Conservation (phyloP, 2,329 filamentous ascomycete species). For the Lachnellula hyalina region DNA sequence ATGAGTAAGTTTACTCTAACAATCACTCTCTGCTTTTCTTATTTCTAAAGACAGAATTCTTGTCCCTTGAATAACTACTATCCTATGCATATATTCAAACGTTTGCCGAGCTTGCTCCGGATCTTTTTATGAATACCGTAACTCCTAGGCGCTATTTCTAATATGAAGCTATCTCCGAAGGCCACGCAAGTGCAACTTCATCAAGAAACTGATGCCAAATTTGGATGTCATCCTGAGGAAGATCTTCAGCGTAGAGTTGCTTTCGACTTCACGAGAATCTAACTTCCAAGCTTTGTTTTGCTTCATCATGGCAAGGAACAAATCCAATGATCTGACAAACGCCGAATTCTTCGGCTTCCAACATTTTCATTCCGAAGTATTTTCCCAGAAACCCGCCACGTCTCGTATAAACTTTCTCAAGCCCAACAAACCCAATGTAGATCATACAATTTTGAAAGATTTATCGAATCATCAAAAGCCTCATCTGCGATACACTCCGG, state of each 20-base stretch:
- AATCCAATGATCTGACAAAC: background rate
- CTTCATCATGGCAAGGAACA: background rate
- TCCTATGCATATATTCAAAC: background rate
- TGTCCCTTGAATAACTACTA: background rate
- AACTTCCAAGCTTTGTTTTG: no score
- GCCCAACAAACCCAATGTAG: slow-evolving; percentile 1
- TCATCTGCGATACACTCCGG: slow-evolving; percentile 2
- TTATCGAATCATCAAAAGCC: slow-evolving; percentile 11
- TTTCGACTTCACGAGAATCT: background rate
- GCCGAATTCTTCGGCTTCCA: background rate
- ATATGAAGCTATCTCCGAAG: slow-evolving; percentile 6
- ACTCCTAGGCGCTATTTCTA: slow-evolving; percentile 4
- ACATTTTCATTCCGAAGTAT: background rate
- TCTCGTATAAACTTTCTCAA: slow-evolving; percentile 1
- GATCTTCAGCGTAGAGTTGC: background rate
- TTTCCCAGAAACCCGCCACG: background rate
- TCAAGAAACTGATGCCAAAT: background rate
- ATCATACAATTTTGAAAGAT: slow-evolving; percentile 8
- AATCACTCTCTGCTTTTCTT: no score
- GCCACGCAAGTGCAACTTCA: slow-evolving; percentile 4
- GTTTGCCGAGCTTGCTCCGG: background rate
- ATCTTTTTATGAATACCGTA: background rate
- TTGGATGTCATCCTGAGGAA: background rate
- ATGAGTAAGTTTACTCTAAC: background rate
- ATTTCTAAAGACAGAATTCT: background rate